These are phyloP conservation scores for Colletotrichum cuscutae DNA, from an alignment of 2,329 filamentous ascomycete genomes.

Conservation along the genomic window DNA sequence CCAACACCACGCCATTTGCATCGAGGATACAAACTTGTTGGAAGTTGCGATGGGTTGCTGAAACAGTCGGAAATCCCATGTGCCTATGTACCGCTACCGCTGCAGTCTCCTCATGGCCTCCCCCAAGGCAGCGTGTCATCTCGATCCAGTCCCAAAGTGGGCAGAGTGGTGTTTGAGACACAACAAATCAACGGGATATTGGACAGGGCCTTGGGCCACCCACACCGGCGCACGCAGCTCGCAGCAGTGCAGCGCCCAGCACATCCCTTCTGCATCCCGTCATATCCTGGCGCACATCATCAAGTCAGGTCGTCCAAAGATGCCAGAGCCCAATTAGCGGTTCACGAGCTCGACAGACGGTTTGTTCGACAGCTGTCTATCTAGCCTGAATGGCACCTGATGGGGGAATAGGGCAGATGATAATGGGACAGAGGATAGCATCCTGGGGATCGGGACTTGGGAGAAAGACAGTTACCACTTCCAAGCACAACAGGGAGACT, in stretches of 20 bases:
- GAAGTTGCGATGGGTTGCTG: slow-evolving; percentile 1
- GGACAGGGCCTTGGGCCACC: slow-evolving; percentile 2
- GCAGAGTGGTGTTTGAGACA: not conserved
- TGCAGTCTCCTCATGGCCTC: not conserved
- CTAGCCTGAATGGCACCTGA: not conserved
- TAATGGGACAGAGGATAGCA: not conserved
- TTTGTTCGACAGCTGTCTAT: not conserved
- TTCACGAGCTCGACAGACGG: not conserved
- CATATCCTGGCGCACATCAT: slow-evolving; percentile 30
- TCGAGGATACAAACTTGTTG: not conserved
- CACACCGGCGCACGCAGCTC: not conserved
- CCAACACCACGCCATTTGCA: slow-evolving; percentile 1
- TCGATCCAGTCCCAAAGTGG: not conserved
- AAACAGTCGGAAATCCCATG: slow-evolving; percentile 6
- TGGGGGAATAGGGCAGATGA: not conserved
- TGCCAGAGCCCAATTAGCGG: not conserved
- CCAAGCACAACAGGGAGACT: not conserved
- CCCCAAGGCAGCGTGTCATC: not conserved
- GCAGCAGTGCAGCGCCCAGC: not conserved
- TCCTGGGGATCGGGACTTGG: not conserved
- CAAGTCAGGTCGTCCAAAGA: not conserved
- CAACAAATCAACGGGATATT: not conserved
- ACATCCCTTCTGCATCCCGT: not conserved
- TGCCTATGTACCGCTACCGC: slow-evolving; percentile 8
- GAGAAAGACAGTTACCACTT: not conserved